Evolutionary conservation across 73 alveolate genomes (phyloP), one percentile per base, ranked within the genome.

Genomic region (Paramecium octaurelia): DNA sequence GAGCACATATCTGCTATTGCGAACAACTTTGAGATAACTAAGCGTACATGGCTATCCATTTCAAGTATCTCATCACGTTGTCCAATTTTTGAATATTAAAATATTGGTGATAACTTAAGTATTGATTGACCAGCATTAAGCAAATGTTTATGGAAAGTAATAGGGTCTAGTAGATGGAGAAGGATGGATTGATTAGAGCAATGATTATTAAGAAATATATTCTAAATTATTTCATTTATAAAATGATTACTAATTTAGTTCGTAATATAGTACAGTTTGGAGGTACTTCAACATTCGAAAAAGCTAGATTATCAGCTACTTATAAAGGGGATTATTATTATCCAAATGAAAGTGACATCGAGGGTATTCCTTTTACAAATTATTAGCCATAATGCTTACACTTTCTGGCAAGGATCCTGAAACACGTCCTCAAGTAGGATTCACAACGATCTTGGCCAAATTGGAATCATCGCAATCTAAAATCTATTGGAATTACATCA

Each of bases 321-420:
- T 80, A 80, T 11, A 80, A 80, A 46, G 91, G 91, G 14, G 91
- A 80, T 14, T 80, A 80, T 80, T 34, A 44, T 20, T 23, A 42
- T 27, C 91, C 91, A 21, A 80, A 80, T 80, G 91, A 80, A 80
- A 80, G 31, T 80, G 91, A 80, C 18, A 42, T 80, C 14, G 46
- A 80, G 46, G 91, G 91, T 80, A 80, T 43, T 23, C 44, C 44
- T n/a, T 80, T 31, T 12, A 46, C 20, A 35, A 3, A 43, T 23
- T 42, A 24, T 18, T 31, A 80, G 91, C 91, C 44, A 80, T 80
- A 12, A 31, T 80, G 57, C 57, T 80, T 38, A 80, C 91, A 43
- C 57, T 80, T 3, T 80, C 91, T 8, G 91, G 91, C 10, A 80
- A 80, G 57, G 91, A 80, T 23, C 91, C 91, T 44, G 91, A 80